A percentile compares a stretch with the other conserved stretches of the same genome.
Conservation (phyloP, 306 rosid species). For the Sophora flavescens region DNA sequence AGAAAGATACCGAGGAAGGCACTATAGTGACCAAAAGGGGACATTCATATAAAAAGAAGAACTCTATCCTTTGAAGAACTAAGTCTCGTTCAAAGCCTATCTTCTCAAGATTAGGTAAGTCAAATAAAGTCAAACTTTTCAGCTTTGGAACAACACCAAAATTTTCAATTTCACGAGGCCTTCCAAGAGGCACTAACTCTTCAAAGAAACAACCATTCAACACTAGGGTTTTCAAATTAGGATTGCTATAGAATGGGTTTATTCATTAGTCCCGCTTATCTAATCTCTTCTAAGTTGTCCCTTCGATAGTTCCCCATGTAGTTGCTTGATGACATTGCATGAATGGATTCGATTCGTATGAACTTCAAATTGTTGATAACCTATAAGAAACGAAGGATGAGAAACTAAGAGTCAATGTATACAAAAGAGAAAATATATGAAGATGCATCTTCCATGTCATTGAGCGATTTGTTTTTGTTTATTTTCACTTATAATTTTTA, state of each 20-base stretch:
- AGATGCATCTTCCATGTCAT: not conserved
- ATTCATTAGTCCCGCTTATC: not conserved
- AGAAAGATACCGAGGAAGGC: conserved; percentile 4
- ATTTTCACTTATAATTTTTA: not conserved
- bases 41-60: conserved; percentile 11
- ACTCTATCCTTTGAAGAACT: conserved; percentile 35
- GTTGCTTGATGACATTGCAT: conserved; percentile 1
- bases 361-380: conserved; percentile 32
- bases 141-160: conserved; percentile 41
- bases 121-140: conserved; percentile 25
- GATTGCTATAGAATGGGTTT: too few species aligned
- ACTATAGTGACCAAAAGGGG: not conserved
- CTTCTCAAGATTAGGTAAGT: not conserved
- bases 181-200: not conserved
- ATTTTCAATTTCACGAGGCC: not conserved
- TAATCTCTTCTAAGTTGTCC: conserved; percentile 30
- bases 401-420: not conserved
- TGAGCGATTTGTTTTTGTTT: not conserved
- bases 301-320: conserved; percentile 18
- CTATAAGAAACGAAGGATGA: conserved; percentile 8
- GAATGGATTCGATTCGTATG: not conserved
- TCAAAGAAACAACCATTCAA: not conserved
- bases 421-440: not conserved
- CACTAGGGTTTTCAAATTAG: conserved; percentile 9
- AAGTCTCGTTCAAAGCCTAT: conserved; percentile 27